A percentile compares a stretch with the other conserved stretches of the same genome.
Evolutionary conservation across 352 stramenopile genomes (phyloP).

Genomic region (Globisporangium recalcitrans): DNA sequence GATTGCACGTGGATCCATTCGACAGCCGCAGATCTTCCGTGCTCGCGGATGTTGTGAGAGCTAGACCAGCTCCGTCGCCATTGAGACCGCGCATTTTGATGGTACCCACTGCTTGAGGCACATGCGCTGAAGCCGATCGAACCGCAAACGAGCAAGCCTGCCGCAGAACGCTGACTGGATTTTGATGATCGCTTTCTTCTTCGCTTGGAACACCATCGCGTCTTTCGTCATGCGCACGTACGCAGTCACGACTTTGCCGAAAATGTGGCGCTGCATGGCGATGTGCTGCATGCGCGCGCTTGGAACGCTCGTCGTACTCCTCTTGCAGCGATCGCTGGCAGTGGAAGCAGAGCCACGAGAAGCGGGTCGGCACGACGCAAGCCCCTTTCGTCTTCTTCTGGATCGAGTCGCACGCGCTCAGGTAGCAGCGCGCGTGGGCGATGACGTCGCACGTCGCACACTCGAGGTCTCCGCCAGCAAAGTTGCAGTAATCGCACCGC

Average conservation of each 20-base stretch:
- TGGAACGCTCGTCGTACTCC: constrained; percentile 56
- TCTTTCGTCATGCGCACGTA: constrained; percentile 71
- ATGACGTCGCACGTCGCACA: constrained; percentile 65
- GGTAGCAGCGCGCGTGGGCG: constrained; percentile 51
- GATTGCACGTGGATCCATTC: constrained; percentile 72
- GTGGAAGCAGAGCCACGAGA: constrained; percentile 54
- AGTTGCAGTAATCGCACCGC: constrained; percentile 64
- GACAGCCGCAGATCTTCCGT: constrained; percentile 48
- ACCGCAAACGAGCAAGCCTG: constrained; percentile 41
- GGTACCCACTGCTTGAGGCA: constrained; percentile 51
- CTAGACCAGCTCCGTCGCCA: neutral
- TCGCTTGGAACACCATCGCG: constrained; percentile 44
- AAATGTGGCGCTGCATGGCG: constrained; percentile 40
- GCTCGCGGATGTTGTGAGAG: neutral
- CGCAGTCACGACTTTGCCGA: constrained; percentile 45
- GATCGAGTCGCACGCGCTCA: constrained; percentile 31
- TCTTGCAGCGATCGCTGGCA: constrained; percentile 40
- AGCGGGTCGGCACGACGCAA: constrained; percentile 50
- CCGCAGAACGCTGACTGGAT: constrained; percentile 55
- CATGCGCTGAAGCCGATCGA: constrained; percentile 42
- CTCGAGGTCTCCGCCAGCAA: constrained; percentile 52
- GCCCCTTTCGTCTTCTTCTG: constrained; percentile 40
- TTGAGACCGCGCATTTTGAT: constrained; percentile 26
- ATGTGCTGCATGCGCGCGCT: constrained; percentile 34
- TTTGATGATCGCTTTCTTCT: constrained; percentile 47